Evolutionary conservation across 768 basidiomycete species (phyloP).

Genomic region (Podaxis pistillaris): DNA sequence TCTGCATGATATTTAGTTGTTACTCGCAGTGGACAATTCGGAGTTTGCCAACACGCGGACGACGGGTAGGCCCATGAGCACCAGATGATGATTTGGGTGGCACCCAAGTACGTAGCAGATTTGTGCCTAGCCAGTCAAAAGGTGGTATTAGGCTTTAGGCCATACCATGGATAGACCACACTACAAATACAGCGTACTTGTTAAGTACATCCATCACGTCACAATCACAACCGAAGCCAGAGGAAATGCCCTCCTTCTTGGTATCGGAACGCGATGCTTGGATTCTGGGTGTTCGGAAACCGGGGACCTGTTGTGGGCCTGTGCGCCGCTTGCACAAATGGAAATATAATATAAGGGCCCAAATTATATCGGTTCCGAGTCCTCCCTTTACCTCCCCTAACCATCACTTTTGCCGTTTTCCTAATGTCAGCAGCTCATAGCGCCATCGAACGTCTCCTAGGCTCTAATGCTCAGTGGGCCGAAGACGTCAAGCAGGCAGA

Average conservation of each 20-base stretch:
- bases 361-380: neutral
- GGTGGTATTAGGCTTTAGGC: neutral
- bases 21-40: neutral
- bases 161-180: too few species aligned
- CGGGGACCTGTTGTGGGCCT: neutral
- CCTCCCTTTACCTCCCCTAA: neutral
- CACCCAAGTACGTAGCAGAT: too few species aligned
- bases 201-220: too few species aligned
- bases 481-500: conserved; percentile 50
- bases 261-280: too few species aligned
- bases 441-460: conserved; percentile 31
- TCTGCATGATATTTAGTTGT: neutral
- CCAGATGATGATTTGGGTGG: neutral
- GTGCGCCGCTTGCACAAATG: neutral
- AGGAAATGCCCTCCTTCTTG: too few species aligned
- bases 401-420: neutral
- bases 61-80: neutral
- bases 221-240: too few species aligned
- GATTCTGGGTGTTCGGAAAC: neutral
- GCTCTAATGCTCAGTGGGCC: conserved; percentile 71
- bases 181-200: too few species aligned
- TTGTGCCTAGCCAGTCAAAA: neutral
- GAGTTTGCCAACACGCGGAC: neutral
- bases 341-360: neutral
- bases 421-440: conserved; percentile 9